Evolutionary conservation across 2,329 filamentous ascomycete species (phyloP).

Genomic region (Mycosphaerelloides madeirae): DNA sequence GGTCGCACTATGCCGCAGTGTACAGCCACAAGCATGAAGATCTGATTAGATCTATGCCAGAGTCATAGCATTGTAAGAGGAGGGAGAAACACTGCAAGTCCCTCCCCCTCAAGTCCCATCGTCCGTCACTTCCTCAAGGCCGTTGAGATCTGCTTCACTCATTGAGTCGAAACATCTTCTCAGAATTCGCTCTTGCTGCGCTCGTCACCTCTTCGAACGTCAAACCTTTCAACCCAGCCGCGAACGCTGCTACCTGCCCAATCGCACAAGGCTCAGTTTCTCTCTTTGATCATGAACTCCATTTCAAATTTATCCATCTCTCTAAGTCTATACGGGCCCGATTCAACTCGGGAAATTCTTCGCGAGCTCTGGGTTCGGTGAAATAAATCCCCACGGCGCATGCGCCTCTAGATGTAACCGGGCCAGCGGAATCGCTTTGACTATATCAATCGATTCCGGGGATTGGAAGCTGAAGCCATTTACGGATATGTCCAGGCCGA

Average conservation of each 20-base stretch:
- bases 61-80: too few species aligned
- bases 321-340: slow-evolving; percentile 35
- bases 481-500: slow-evolving; percentile 45
- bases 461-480: slow-evolving; percentile 48
- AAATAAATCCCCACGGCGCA: slow-evolving; percentile 47
- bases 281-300: slow-evolving; percentile 47
- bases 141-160: too few species aligned
- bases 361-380: slow-evolving; percentile 33
- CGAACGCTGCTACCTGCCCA: slow-evolving; percentile 44
- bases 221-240: slow-evolving; percentile 46
- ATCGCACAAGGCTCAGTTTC: slow-evolving; percentile 51
- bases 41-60: too few species aligned
- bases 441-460: slow-evolving; percentile 41
- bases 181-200: slow-evolving; percentile 37
- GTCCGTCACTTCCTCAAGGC: too few species aligned
- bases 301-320: slow-evolving; percentile 48
- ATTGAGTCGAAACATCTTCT: slow-evolving; percentile 28
- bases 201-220: slow-evolving; percentile 41
- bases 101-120: too few species aligned
- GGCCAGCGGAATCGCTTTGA: slow-evolving; percentile 38
- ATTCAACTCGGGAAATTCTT: slow-evolving; percentile 39
- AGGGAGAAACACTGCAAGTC: too few species aligned
- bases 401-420: slow-evolving; percentile 47
- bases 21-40: too few species aligned
- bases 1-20: too few species aligned